A percentile compares a stretch with the other conserved stretches of the same genome.
phyloP scores from a whole-genome alignment of 129 eudicot genomes.

The Cynara cardunculus region DNA sequence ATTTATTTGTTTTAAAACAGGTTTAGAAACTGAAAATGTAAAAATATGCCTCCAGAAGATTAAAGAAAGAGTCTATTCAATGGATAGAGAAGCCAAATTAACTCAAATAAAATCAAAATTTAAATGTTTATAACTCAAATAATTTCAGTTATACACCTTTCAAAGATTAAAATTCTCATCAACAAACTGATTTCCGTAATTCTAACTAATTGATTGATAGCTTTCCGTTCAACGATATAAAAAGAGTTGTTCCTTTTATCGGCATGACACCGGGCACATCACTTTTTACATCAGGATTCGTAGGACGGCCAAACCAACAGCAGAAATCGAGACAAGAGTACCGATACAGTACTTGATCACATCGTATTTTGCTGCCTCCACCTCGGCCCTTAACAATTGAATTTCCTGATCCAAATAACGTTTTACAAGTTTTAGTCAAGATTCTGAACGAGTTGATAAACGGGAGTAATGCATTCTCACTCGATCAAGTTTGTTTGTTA shows the following conservation, averaged over 20 bases:
- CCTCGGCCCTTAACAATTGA: constrained; percentile 74
- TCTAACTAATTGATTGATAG: background rate
- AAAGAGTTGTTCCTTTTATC: background rate
- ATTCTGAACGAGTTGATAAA: background rate
- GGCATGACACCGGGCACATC: background rate
- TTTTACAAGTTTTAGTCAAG: background rate
- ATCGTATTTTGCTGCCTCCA: constrained; percentile 92
- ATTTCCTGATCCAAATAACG: constrained; percentile 57
- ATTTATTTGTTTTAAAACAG: no score
- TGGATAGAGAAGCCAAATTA: no score
- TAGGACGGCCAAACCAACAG: constrained; percentile 88
- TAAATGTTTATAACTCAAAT: background rate
- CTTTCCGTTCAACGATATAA: no score
- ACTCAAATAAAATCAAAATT: no score
- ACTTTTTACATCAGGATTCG: constrained; percentile 57
- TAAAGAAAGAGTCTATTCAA: no score
- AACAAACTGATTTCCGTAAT: background rate
- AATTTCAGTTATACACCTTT: background rate
- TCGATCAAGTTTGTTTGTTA: constrained; percentile 89
- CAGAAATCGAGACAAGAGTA: constrained; percentile 85
- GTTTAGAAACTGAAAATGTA: no score
- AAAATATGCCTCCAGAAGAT: no score
- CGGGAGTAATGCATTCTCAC: constrained; percentile 37
- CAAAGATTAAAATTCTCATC: background rate
- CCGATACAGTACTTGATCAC: constrained; percentile 97